phyloP scores from a whole-genome alignment of 805 yeast genomes.

The Nakazawaea peltata region DNA sequence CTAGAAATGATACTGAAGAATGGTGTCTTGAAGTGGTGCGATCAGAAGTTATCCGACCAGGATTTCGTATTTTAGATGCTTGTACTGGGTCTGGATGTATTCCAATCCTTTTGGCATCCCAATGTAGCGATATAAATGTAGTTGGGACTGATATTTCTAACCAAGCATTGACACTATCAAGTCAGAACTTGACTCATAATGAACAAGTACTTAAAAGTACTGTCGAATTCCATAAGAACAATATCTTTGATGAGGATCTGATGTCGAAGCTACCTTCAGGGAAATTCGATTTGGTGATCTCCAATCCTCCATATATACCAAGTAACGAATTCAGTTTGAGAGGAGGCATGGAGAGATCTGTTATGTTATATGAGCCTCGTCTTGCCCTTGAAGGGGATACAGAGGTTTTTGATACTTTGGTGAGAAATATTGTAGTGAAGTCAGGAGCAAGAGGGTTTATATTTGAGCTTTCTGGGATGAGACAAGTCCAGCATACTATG shows the following conservation, averaged over 20 bases:
- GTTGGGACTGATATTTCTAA: constrained; percentile 51
- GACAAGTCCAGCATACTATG: constrained; percentile 43
- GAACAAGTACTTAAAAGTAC: neutral
- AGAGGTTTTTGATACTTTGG: constrained; percentile 59
- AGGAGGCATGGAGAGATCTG: constrained; percentile 54
- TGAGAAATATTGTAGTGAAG: constrained; percentile 32
- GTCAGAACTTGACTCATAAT: constrained; percentile 28
- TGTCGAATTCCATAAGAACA: constrained; percentile 15
- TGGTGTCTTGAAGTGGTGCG: constrained; percentile 50
- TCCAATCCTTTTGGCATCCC: constrained; percentile 40
- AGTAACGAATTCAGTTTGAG: constrained; percentile 27
- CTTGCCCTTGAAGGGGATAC: constrained; percentile 73
- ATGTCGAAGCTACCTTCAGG: neutral
- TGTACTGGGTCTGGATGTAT: constrained; percentile 92
- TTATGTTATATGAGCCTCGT: constrained; percentile 63
- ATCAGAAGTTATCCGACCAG: too few relatives aligned
- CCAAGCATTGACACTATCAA: constrained; percentile 43
- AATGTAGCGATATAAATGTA: constrained; percentile 13
- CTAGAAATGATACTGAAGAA: constrained; percentile 94
- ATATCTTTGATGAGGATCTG: constrained; percentile 13
- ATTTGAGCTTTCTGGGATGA: constrained; percentile 64
- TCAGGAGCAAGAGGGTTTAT: constrained; percentile 48
- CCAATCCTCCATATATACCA: constrained; percentile 93
- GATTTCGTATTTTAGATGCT: constrained; percentile 47
- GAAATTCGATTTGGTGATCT: constrained; percentile 45